Evolutionary conservation across 495 filamentous ascomycete genomes (phyloP).

Genomic region (Clavariopsis aquatica): DNA sequence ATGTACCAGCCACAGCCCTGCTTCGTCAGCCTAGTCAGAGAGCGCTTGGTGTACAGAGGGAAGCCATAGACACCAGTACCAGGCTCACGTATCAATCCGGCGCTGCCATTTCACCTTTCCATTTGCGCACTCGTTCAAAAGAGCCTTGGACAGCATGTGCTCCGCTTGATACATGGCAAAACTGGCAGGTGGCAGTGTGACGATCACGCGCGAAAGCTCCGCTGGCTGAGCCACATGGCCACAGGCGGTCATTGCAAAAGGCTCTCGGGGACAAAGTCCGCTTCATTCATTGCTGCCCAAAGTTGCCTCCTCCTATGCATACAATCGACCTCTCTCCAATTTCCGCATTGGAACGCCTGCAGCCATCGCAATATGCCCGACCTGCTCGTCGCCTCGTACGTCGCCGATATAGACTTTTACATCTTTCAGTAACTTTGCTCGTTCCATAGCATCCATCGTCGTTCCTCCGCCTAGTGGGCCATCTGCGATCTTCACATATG

Average conservation of each 20-base stretch:
- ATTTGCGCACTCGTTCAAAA: not conserved
- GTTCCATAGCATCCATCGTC: constrained; percentile 34
- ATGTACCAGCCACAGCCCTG: too few species aligned
- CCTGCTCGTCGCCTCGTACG: constrained; percentile 22
- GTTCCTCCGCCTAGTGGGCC: constrained; percentile 16
- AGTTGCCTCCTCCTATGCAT: constrained; percentile 1
- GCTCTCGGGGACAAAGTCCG: not conserved
- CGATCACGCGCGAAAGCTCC: not conserved
- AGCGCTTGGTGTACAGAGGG: too few species aligned
- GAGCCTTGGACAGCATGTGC: not conserved
- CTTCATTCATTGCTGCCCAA: not conserved
- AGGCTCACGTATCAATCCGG: too few species aligned
- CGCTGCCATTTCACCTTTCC: not conserved
- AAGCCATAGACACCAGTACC: too few species aligned
- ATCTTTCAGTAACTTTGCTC: constrained; percentile 31
- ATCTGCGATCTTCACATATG: constrained; percentile 20
- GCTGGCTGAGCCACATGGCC: constrained; percentile 8
- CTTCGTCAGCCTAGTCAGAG: too few species aligned
- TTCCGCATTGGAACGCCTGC: constrained; percentile 25
- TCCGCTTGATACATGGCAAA: constrained; percentile 12
- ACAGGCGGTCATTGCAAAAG: not conserved
- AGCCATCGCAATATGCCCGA: constrained; percentile 36
- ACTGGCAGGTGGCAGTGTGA: constrained; percentile 1
- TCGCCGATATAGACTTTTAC: constrained; percentile 34
- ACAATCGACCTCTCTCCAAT: constrained; percentile 31